A percentile compares a stretch with the other conserved stretches of the same genome.
phyloP scores from a whole-genome alignment of 768 basidiomycete species.

The Trametes maxima region DNA sequence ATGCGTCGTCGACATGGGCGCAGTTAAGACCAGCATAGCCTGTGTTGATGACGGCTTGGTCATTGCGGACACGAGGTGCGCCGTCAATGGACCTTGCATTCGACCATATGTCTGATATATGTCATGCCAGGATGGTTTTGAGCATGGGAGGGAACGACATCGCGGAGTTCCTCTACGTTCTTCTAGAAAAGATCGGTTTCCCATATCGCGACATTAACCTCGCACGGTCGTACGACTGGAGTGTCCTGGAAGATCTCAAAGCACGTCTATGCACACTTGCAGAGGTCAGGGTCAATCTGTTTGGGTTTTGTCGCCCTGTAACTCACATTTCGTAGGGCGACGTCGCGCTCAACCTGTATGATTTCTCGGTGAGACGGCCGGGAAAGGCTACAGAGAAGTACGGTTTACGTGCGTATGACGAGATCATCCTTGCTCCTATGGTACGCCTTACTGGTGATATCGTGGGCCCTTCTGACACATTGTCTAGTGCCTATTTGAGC shows the following conservation, averaged over 20 bases:
- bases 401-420: conserved; percentile 89
- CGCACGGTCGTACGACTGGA: conserved; percentile 81
- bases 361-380: conserved; percentile 83
- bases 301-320: background rate
- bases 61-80: conserved; percentile 80
- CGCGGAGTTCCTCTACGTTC: conserved; percentile 81
- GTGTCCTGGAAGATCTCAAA: conserved; percentile 90
- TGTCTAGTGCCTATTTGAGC: conserved; percentile 85
- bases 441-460: conserved; percentile 39
- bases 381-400: conserved; percentile 83
- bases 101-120: background rate
- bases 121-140: conserved; percentile 61
- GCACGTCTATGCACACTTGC: conserved; percentile 79
- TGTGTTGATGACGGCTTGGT: conserved; percentile 96
- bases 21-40: conserved; percentile 78
- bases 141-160: conserved; percentile 95
- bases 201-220: conserved; percentile 88
- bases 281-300: conserved; percentile 59
- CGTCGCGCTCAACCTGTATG: conserved; percentile 87
- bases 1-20: conserved; percentile 95
- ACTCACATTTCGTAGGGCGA: conserved; percentile 57
- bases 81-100: conserved; percentile 5
- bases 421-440: conserved; percentile 93
- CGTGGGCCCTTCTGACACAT: background rate
- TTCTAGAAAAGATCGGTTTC: conserved; percentile 80